These are phyloP conservation scores for Bombardia bombarda DNA, from an alignment of 495 filamentous ascomycete species.

Conservation along the genomic window DNA sequence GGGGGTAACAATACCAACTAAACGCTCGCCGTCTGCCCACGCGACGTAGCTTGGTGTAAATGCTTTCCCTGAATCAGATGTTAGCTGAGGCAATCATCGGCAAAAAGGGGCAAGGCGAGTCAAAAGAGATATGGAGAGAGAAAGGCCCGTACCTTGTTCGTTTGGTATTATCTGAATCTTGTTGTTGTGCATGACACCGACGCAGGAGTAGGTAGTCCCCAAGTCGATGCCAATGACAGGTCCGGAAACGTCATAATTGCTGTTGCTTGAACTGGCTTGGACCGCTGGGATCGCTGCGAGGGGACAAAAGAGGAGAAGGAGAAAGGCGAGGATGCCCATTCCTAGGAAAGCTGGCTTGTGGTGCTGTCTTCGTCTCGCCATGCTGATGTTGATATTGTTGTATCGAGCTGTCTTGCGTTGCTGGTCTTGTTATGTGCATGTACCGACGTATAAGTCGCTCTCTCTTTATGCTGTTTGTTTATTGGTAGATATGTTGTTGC, in stretches of 20 bases:
- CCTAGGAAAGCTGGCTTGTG: conserved; percentile 19
- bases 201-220: conserved; percentile 95
- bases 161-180: conserved; percentile 92
- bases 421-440: neutral
- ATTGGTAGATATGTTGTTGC: neutral
- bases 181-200: conserved; percentile 91
- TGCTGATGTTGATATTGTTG: conserved; percentile 1
- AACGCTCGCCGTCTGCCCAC: conserved; percentile 68
- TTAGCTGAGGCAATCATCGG: neutral
- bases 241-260: conserved; percentile 45
- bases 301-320: conserved; percentile 67
- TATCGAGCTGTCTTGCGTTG: neutral
- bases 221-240: conserved; percentile 93
- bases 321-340: conserved; percentile 70
- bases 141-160: conserved; percentile 49
- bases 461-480: neutral
- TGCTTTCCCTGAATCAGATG: conserved; percentile 57
- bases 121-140: neutral
- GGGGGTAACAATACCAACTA: conserved; percentile 27
- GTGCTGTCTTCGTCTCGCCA: neutral
- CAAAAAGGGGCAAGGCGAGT: neutral
- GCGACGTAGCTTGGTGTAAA: conserved; percentile 97
- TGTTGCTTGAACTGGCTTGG: conserved; percentile 59
- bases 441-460: too few relatives aligned
- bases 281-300: conserved; percentile 59